Base-by-base conservation (phyloP, 371 early-diverging fungal species). In the Funneliformis caledonium region DNA sequence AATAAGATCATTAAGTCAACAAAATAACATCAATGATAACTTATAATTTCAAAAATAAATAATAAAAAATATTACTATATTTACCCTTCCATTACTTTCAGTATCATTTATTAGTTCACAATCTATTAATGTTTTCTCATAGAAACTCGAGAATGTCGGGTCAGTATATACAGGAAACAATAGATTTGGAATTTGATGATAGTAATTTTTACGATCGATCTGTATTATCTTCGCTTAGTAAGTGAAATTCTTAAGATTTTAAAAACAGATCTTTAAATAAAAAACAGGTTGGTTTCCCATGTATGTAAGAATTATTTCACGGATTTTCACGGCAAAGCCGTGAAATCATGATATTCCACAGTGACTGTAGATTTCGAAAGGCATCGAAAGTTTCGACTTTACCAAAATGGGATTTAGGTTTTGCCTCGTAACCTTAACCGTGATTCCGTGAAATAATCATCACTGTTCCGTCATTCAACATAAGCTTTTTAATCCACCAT, bases 141-240 rank as follows among this genome's bases (percentile, higher is more conserved):
- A 94, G 79, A 90, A 88, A 56, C 83, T 83, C 2, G 52, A 52
- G 4, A 16, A 52, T 5, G 80, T 82, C 14, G 83, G 82, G 80
- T 87, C 88, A 48, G 83, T 79, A 10, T 93, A 90, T 26, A 86
- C 83, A 6, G 96, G 96, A 69, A 97, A 94, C n/a, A 85, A 80
- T 64, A 96, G 78, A 45, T 91, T 84, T 8, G 86, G 89, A 4
- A 94, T 85, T 10, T 88, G 87, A 68, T 88, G 90, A 83, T 94
- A 95, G 45, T 92, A 91, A 90, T 95, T 96, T 81, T 94, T 95
- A 70, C 96, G 89, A 85, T 97, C 97, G 84, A 97, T 92, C 96
- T 95, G 78, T 42, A 47, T 12, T 70, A 8, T 48, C 31, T 26
- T 22, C 31, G 37, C 5, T 31, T 50, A 50, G 50, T 72, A 42